Conservation (phyloP, 345 rosid species). For the Angophora floribunda region DNA sequence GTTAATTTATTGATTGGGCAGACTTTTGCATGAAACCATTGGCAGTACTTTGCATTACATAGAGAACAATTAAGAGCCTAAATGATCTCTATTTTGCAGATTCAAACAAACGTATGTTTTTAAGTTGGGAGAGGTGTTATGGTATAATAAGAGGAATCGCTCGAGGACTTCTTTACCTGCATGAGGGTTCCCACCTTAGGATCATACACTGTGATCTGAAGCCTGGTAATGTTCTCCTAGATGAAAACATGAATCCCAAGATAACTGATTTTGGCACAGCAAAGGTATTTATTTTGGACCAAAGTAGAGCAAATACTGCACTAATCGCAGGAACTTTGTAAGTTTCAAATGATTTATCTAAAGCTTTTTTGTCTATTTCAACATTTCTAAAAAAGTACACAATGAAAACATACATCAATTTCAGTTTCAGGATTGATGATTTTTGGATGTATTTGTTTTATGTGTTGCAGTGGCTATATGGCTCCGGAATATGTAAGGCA, state of each 20-base stretch:
- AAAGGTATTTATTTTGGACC: not conserved
- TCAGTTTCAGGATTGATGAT: not conserved
- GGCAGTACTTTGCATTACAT: not conserved
- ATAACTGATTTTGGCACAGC: not conserved
- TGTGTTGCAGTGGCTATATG: not conserved
- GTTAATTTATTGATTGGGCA: not conserved
- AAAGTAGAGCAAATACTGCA: not conserved
- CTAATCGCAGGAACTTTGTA: not conserved
- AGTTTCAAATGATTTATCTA: not conserved
- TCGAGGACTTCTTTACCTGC: not conserved
- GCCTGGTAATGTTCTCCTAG: not conserved
- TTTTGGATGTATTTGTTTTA: not conserved
- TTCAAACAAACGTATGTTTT: not conserved
- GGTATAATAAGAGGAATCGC: not conserved
- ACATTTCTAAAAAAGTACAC: not conserved
- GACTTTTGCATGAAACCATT: not conserved
- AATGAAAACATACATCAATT: not conserved
- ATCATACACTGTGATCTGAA: not conserved
- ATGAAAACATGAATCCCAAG: not conserved
- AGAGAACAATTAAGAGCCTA: not conserved
- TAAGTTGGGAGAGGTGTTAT: not conserved
- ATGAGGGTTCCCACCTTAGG: not conserved
- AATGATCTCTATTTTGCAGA: not conserved
- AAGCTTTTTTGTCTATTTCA: not conserved
- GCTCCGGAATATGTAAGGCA: not conserved